Percentiles rank a stretch among this genome's conserved stretches.
These are phyloP conservation scores for Nicotiana tomentosiformis DNA, from an alignment of 257 asterid genomes.

Conservation along the genomic window DNA sequence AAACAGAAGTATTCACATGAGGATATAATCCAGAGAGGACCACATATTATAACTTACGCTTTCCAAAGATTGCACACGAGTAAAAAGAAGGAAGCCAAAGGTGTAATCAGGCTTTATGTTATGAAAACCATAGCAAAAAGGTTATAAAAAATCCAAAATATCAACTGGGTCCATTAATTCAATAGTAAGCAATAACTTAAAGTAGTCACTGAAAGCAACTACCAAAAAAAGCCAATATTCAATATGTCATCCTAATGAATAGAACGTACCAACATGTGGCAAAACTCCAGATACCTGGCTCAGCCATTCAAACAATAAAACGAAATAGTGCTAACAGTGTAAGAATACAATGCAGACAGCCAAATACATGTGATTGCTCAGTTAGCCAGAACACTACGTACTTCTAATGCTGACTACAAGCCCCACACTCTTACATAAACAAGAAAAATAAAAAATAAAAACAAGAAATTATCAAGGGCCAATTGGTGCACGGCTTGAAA, in stretches of 20 bases:
- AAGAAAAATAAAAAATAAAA: background rate
- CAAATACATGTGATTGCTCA: background rate
- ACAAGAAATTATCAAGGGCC: background rate
- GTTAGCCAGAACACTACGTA: background rate
- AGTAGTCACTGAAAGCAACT: background rate
- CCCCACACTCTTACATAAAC: background rate
- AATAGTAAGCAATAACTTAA: background rate
- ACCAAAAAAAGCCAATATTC: background rate
- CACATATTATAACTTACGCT: background rate
- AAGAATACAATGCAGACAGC: background rate
- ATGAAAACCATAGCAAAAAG: background rate
- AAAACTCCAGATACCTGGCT: background rate
- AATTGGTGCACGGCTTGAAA: constrained; percentile 10
- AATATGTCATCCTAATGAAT: background rate
- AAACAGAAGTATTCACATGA: background rate
- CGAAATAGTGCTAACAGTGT: background rate
- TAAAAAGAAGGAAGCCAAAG: background rate
- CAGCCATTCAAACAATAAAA: background rate
- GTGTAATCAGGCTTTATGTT: background rate
- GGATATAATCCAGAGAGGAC: background rate
- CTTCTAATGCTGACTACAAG: background rate
- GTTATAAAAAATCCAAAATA: background rate
- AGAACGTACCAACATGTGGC: background rate
- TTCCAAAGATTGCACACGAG: background rate
- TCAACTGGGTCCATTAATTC: background rate